Conservation (phyloP, 2,329 filamentous ascomycete species). For the Acephala macrosclerotiorum region DNA sequence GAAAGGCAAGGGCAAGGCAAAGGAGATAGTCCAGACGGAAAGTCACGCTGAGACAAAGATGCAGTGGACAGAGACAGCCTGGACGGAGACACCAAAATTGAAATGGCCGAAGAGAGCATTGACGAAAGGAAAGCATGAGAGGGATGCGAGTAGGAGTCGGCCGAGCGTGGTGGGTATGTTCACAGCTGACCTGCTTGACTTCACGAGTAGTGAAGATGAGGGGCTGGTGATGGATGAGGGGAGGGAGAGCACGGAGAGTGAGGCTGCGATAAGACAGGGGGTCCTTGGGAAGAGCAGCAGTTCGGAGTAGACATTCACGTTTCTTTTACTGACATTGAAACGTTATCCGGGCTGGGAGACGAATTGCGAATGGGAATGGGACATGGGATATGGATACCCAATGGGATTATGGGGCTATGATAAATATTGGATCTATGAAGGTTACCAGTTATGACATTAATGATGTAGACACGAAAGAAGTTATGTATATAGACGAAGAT, state of each 20-base stretch:
- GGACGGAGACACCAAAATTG: not conserved
- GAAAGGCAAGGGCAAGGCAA: not conserved
- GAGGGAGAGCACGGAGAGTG: not conserved
- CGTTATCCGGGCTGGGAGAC: not conserved
- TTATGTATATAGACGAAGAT: slow-evolving; percentile 1
- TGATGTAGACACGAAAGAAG: not conserved
- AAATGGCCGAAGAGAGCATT: slow-evolving; percentile 1
- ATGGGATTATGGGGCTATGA: not conserved
- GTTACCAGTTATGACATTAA: not conserved
- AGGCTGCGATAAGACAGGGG: not conserved
- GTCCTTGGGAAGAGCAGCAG: not conserved
- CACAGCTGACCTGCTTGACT: not conserved
- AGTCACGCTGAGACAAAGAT: not conserved
- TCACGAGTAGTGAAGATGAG: slow-evolving; percentile 8
- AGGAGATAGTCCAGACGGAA: not conserved
- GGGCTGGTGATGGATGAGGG: not conserved
- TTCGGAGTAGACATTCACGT: not conserved
- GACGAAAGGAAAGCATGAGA: slow-evolving; percentile 1
- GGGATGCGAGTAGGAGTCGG: not conserved
- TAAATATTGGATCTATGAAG: not conserved
- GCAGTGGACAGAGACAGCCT: not conserved
- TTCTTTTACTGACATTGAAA: not conserved
- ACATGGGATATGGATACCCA: not conserved
- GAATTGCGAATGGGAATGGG: not conserved
- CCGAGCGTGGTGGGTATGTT: slow-evolving; percentile 5